phyloP scores from a whole-genome alignment of 2,329 filamentous ascomycete species.

The Sporothrix humicola region DNA sequence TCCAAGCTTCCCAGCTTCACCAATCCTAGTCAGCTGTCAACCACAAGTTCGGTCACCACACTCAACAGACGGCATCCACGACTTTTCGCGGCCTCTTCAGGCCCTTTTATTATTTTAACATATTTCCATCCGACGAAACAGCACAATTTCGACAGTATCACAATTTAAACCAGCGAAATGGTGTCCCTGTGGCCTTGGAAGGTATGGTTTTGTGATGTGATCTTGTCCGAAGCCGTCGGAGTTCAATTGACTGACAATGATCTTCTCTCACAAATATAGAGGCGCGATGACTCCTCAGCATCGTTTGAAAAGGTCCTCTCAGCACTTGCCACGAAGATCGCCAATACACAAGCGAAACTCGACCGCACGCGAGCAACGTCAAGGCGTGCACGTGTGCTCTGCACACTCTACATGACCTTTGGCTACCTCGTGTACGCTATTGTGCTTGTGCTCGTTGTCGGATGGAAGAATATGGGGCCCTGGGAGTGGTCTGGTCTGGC shows the following conservation, averaged over 20 bases:
- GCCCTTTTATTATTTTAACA: neutral
- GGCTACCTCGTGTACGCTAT: slow-evolving; percentile 87
- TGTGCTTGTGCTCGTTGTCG: slow-evolving; percentile 82
- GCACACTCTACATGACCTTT: slow-evolving; percentile 88
- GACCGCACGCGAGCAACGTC: slow-evolving; percentile 74
- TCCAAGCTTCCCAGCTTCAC: slow-evolving; percentile 23
- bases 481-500: slow-evolving; percentile 79
- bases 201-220: slow-evolving; percentile 25
- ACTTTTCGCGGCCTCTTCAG: neutral
- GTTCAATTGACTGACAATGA: neutral
- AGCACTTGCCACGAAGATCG: slow-evolving; percentile 80
- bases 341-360: slow-evolving; percentile 72
- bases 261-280: slow-evolving; percentile 54
- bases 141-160: neutral
- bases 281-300: slow-evolving; percentile 79
- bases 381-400: slow-evolving; percentile 80
- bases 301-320: slow-evolving; percentile 93
- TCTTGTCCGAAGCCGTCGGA: neutral
- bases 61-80: neutral
- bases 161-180: slow-evolving; percentile 36
- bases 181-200: slow-evolving; percentile 44
- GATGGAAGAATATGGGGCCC: slow-evolving; percentile 76
- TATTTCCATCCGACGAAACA: neutral
- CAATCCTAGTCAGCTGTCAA: neutral
- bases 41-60: neutral